Evolutionary conservation across 192 early-diverging fungal genomes (phyloP).

Genomic region (Backusella psychrophila): DNA sequence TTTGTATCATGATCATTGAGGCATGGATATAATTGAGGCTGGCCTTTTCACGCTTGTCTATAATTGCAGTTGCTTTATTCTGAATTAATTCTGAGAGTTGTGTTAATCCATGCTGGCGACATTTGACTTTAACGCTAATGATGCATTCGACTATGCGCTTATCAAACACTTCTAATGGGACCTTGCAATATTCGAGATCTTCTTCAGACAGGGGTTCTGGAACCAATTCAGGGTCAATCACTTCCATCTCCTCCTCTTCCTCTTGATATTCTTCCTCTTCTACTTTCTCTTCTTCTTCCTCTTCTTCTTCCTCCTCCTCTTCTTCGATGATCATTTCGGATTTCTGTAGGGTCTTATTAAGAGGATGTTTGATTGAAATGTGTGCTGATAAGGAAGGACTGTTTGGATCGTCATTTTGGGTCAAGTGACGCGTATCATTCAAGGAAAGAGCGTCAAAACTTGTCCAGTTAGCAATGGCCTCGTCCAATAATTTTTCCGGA

Average conservation of each 20-base stretch:
- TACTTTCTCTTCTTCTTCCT: neutral
- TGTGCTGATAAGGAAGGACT: neutral
- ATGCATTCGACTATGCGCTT: slow-evolving; percentile 19
- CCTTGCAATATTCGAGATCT: slow-evolving; percentile 15
- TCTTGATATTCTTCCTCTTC: neutral
- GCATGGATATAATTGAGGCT: slow-evolving; percentile 15
- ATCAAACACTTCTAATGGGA: slow-evolving; percentile 20
- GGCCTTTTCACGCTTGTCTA: neutral
- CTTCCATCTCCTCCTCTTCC: neutral
- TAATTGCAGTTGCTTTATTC: neutral
- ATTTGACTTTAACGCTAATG: slow-evolving; percentile 27
- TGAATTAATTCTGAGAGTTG: slow-evolving; percentile 1
- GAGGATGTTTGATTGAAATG: neutral
- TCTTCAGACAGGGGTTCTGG: slow-evolving; percentile 28
- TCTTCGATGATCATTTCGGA: neutral
- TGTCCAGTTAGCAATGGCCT: slow-evolving; percentile 22
- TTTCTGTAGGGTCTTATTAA: neutral
- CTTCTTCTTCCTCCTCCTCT: neutral
- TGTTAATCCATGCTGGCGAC: slow-evolving; percentile 19
- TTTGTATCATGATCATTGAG: slow-evolving; percentile 18
- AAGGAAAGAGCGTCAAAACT: slow-evolving; percentile 16
- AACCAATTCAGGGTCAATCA: slow-evolving; percentile 7
- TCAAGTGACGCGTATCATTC: neutral
- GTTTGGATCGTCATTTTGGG: neutral
- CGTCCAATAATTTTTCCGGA: slow-evolving; percentile 13